Evolutionary conservation across 805 yeast species (phyloP).

Genomic region (Pichia scutulata): DNA sequence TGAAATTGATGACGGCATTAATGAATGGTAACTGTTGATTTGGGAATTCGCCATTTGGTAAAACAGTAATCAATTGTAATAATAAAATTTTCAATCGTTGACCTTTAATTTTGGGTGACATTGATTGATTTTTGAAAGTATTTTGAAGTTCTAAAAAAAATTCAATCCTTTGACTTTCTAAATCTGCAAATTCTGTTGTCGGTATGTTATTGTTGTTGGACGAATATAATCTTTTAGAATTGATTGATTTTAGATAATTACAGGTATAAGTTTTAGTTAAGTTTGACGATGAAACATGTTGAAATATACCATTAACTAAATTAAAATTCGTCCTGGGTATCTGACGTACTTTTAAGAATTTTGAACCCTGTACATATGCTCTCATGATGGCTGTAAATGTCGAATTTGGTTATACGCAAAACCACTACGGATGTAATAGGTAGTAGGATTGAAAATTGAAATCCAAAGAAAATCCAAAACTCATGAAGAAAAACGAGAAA

Average conservation of each 20-base stretch:
- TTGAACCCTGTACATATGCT: background rate
- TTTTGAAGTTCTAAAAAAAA: constrained; percentile 18
- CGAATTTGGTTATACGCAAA: no score
- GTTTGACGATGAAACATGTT: background rate
- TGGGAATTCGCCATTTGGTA: constrained; percentile 19
- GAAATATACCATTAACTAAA: background rate
- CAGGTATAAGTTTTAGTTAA: background rate
- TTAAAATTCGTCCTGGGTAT: background rate
- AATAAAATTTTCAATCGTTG: constrained; percentile 17
- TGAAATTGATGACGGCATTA: constrained; percentile 23
- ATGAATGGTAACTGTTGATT: constrained; percentile 23
- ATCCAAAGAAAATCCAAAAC: background rate
- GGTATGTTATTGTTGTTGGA: background rate
- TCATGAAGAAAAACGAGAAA: no score
- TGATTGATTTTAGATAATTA: background rate
- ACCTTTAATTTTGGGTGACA: constrained; percentile 23
- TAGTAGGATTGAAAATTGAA: background rate
- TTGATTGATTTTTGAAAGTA: constrained; percentile 18
- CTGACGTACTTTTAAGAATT: background rate
- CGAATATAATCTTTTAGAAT: background rate
- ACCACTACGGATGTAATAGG: background rate
- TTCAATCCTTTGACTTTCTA: constrained; percentile 10
- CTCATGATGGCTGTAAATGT: background rate
- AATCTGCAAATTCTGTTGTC: constrained; percentile 12
- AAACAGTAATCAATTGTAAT: constrained; percentile 14